These are phyloP conservation scores for Puccinia hordei DNA, from an alignment of 1,284 basidiomycete genomes.

Conservation along the genomic window DNA sequence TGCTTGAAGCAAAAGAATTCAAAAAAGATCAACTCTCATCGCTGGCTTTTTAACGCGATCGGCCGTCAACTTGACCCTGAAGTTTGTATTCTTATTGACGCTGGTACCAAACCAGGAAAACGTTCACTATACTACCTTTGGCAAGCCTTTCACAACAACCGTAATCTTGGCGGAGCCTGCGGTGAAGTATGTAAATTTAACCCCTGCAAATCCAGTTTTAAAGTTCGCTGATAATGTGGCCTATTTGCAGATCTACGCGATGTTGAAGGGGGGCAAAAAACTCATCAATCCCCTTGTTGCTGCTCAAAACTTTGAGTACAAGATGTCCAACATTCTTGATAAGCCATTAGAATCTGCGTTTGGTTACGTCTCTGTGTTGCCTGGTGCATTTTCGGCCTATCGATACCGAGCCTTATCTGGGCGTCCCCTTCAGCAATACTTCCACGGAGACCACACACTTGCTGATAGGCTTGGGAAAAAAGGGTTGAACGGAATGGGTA, in stretches of 20 bases:
- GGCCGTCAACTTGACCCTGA: constrained; percentile 84
- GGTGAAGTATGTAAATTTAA: constrained; percentile 69
- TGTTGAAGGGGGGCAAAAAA: constrained; percentile 88
- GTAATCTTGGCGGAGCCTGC: constrained; percentile 87
- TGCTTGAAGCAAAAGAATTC: constrained; percentile 91
- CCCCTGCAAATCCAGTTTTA: no score
- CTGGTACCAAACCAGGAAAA: constrained; percentile 92
- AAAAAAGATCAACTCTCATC: constrained; percentile 62
- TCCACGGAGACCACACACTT: constrained; percentile 89
- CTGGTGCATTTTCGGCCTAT: constrained; percentile 95
- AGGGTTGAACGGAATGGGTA: constrained; percentile 88
- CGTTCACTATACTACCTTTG: constrained; percentile 96
- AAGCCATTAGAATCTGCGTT: constrained; percentile 90
- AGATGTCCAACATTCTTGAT: constrained; percentile 93
- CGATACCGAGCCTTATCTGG: constrained; percentile 87
- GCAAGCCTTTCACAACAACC: constrained; percentile 77
- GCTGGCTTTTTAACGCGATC: constrained; percentile 97
- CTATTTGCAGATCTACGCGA: constrained; percentile 80
- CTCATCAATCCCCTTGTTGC: constrained; percentile 83
- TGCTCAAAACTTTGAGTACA: constrained; percentile 94
- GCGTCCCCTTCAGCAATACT: constrained; percentile 91
- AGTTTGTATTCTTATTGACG: constrained; percentile 85
- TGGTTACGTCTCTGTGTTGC: constrained; percentile 85
- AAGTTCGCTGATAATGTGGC: no score
- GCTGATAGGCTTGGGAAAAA: constrained; percentile 88